phyloP scores from a whole-genome alignment of 352 stramenopile species.

The Phytophthora tentaculata region DNA sequence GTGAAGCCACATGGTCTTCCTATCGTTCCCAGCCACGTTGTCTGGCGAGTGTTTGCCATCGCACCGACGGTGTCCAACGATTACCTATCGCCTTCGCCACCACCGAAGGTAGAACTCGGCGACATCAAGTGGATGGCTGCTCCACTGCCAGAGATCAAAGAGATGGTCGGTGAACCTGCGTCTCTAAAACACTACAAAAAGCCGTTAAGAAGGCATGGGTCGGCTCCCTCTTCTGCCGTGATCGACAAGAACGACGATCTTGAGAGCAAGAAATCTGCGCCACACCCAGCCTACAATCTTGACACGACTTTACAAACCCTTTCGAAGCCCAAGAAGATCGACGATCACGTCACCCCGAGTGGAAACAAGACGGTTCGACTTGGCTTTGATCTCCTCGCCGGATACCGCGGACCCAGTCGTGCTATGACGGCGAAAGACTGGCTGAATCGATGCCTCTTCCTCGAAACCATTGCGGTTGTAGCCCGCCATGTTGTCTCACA shows the following conservation, averaged over 20 bases:
- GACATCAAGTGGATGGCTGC: conserved; percentile 24
- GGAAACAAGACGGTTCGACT: conserved; percentile 46
- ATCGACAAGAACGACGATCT: conserved; percentile 1
- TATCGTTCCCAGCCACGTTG: conserved; percentile 23
- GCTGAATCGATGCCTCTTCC: conserved; percentile 73
- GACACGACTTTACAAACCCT: conserved; percentile 40
- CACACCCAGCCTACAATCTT: conserved; percentile 55
- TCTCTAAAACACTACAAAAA: conserved; percentile 42
- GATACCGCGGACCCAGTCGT: conserved; percentile 54
- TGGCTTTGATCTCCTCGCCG: conserved; percentile 52
- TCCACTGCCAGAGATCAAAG: conserved; percentile 50
- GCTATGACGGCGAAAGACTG: conserved; percentile 66
- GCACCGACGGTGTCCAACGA: conserved; percentile 1
- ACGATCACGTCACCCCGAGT: conserved; percentile 43
- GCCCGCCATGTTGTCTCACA: conserved; percentile 79
- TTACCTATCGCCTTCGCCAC: conserved; percentile 10
- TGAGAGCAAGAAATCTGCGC: conserved; percentile 48
- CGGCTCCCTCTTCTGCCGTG: no score
- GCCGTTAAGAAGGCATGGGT: conserved; percentile 28
- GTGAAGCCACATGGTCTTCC: conserved; percentile 27
- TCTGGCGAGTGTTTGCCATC: conserved; percentile 24
- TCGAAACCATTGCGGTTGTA: conserved; percentile 84
- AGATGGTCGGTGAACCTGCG: conserved; percentile 30
- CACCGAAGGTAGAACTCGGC: conserved; percentile 4
- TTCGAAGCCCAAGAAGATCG: conserved; percentile 40